phyloP scores from a whole-genome alignment of 768 basidiomycete genomes.

The Leccinum incarnatum region DNA sequence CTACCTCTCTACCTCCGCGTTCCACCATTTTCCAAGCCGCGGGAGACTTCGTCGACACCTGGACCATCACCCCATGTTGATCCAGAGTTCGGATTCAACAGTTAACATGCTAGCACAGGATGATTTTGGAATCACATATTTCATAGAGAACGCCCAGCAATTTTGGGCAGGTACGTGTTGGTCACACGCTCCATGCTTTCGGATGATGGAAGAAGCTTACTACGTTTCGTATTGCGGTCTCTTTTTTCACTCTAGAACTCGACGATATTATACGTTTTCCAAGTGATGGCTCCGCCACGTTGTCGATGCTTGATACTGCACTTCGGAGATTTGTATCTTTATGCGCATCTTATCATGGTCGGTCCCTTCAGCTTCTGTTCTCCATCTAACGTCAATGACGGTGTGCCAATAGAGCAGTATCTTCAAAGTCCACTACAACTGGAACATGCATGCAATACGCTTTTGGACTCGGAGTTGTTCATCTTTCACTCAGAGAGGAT shows the following conservation, averaged over 20 bases:
- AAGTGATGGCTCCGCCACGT: constrained; percentile 52
- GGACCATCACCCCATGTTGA: constrained; percentile 7
- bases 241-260: constrained; percentile 57
- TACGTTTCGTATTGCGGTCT: not conserved
- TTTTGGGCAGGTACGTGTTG: constrained; percentile 80
- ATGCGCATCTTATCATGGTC: constrained; percentile 86
- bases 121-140: constrained; percentile 75
- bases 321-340: constrained; percentile 74
- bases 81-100: constrained; percentile 16
- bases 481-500: constrained; percentile 89
- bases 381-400: constrained; percentile 6
- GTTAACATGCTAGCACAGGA: constrained; percentile 44
- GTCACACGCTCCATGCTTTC: constrained; percentile 3
- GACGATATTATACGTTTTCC: constrained; percentile 78
- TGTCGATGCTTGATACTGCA: constrained; percentile 75
- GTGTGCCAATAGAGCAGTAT: constrained; percentile 63
- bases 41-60: constrained; percentile 5
- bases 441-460: constrained; percentile 72
- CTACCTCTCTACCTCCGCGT: not conserved
- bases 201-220: constrained; percentile 5
- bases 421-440: constrained; percentile 81
- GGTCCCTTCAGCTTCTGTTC: constrained; percentile 24
- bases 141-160: constrained; percentile 80
- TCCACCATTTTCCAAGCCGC: not conserved
- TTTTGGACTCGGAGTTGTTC: constrained; percentile 86